Evolutionary conservation across 768 basidiomycete species (phyloP).

Genomic region (Tulasnella sp.): DNA sequence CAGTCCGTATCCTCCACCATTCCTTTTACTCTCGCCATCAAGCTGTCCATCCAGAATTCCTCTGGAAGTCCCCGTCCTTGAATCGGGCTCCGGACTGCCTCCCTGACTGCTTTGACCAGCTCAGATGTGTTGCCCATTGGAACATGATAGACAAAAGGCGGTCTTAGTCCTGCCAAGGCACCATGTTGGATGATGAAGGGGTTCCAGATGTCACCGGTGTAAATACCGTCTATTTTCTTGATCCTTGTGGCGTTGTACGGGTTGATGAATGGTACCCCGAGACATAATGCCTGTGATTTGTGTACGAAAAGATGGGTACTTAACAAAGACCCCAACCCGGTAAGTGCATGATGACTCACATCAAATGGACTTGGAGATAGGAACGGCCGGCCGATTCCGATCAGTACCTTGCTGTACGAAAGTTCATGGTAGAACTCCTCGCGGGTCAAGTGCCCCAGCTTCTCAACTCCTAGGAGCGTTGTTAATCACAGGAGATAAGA

Average conservation of each 20-base stretch:
- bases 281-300: conserved; percentile 15
- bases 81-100: conserved; percentile 20
- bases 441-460: not conserved
- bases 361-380: conserved; percentile 20
- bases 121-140: conserved; percentile 18
- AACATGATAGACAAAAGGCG: conserved; percentile 24
- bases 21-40: conserved; percentile 3
- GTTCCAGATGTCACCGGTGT: not conserved
- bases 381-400: conserved; percentile 15
- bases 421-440: conserved; percentile 1
- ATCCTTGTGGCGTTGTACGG: conserved; percentile 19
- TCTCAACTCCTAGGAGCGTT: not conserved
- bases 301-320: not conserved
- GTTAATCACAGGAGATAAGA: no score
- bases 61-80: not conserved
- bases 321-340: not conserved
- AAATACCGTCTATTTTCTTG: not conserved
- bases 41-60: not conserved
- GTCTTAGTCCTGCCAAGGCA: conserved; percentile 18
- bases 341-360: not conserved
- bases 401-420: conserved; percentile 1
- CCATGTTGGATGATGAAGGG: conserved; percentile 20
- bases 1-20: conserved; percentile 4
- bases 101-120: conserved; percentile 15
- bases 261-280: conserved; percentile 26